Evolutionary conservation across 2,329 filamentous ascomycete genomes (phyloP).

Genomic region (Rhexocercosporidium sp.): DNA sequence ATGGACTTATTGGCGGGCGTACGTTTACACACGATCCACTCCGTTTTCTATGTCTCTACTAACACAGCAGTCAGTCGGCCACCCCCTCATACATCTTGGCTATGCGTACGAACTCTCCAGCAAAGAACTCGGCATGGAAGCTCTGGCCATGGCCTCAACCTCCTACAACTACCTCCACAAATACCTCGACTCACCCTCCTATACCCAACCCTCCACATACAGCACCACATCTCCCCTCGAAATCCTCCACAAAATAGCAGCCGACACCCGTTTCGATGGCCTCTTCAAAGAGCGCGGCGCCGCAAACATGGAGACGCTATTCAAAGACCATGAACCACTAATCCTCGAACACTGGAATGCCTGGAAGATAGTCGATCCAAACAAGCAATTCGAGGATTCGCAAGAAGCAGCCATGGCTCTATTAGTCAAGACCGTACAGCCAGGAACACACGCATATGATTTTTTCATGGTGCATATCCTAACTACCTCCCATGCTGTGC

Average conservation of each 20-base stretch:
- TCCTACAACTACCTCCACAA: constrained; percentile 66
- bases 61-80: constrained; percentile 66
- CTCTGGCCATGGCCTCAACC: constrained; percentile 69
- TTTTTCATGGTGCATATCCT: constrained; percentile 84
- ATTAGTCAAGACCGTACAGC: constrained; percentile 63
- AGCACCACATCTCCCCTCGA: constrained; percentile 67
- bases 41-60: neutral
- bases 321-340: constrained; percentile 70
- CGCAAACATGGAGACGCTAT: constrained; percentile 70
- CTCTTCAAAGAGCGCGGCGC: constrained; percentile 64
- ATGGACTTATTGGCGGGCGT: constrained; percentile 81
- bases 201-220: constrained; percentile 68
- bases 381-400: constrained; percentile 76
- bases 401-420: constrained; percentile 67
- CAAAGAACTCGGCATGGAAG: constrained; percentile 87
- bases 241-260: constrained; percentile 70
- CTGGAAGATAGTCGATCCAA: constrained; percentile 74
- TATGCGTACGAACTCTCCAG: constrained; percentile 90
- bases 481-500: constrained; percentile 84
- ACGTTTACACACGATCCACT: constrained; percentile 45
- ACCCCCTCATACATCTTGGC: constrained; percentile 93
- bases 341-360: constrained; percentile 91
- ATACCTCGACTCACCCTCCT: constrained; percentile 74
- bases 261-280: constrained; percentile 72
- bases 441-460: constrained; percentile 71